Conservation (phyloP, 805 yeast genomes). For the Myxozyma mucilagina region DNA sequence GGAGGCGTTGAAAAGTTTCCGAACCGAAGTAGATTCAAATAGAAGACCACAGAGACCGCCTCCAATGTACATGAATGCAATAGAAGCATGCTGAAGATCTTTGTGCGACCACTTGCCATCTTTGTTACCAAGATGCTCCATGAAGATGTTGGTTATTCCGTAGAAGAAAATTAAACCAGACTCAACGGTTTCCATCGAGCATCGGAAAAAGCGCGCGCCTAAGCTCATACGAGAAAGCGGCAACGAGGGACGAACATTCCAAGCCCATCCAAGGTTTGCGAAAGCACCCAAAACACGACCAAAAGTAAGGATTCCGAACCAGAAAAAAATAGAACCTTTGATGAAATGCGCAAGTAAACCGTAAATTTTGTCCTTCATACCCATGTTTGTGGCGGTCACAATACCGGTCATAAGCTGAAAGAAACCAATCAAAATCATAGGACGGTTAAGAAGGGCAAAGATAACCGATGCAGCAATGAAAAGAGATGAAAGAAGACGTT, state of each 20-base stretch:
- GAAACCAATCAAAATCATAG: conserved; percentile 60
- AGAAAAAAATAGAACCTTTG: conserved; percentile 87
- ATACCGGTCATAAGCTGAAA: conserved; percentile 57
- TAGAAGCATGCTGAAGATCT: conserved; percentile 85
- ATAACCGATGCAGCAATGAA: conserved; percentile 42
- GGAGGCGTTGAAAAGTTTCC: conserved; percentile 33
- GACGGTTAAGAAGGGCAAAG: conserved; percentile 61
- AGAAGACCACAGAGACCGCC: conserved; percentile 89
- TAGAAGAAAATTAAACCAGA: conserved; percentile 77
- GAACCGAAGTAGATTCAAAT: conserved; percentile 55
- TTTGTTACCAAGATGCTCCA: conserved; percentile 79
- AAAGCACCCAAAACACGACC: conserved; percentile 87
- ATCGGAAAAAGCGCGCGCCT: conserved; percentile 53
- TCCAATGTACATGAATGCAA: conserved; percentile 89
- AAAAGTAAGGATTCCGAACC: conserved; percentile 74
- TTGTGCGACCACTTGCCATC: conserved; percentile 88
- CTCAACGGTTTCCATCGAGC: conserved; percentile 77
- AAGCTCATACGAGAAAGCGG: conserved; percentile 30
- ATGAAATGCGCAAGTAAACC: conserved; percentile 91
- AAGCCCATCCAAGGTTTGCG: conserved; percentile 77
- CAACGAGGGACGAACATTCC: conserved; percentile 57
- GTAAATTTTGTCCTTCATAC: conserved; percentile 66
- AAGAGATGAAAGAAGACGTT: conserved; percentile 32
- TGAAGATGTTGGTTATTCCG: conserved; percentile 83
- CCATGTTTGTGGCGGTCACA: conserved; percentile 70